Conservation (phyloP, 2,329 filamentous ascomycete genomes). For the Gremmenia infestans region DNA sequence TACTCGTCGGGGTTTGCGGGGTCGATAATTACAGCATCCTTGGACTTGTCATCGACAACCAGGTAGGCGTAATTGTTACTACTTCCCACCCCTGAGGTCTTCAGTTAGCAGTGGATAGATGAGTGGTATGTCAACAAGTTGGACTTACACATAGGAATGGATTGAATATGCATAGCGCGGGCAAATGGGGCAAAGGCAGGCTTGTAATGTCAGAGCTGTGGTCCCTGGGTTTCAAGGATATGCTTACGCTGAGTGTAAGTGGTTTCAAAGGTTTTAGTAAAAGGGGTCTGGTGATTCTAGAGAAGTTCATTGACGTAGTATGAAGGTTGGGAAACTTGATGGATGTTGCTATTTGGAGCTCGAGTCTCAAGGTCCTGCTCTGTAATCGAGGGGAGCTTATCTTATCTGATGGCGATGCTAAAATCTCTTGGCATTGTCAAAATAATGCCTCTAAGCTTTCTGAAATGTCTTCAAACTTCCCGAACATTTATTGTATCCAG, state of each 20-base stretch:
- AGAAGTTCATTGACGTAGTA: conserved; percentile 17
- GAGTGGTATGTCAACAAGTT: conserved; percentile 9
- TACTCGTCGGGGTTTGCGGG: conserved; percentile 76
- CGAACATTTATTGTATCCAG: no score
- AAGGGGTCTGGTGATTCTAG: conserved; percentile 14
- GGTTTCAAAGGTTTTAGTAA: conserved; percentile 9
- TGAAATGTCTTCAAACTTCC: neutral
- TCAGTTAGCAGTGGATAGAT: conserved; percentile 8
- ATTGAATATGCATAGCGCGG: conserved; percentile 73
- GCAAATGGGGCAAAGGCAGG: conserved; percentile 10
- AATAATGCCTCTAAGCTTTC: no score
- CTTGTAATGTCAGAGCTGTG: conserved; percentile 11
- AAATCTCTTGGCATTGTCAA: no score
- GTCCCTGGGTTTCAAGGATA: neutral
- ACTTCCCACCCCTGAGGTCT: conserved; percentile 61
- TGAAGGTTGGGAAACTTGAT: conserved; percentile 1
- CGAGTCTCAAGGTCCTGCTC: neutral
- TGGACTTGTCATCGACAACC: conserved; percentile 71
- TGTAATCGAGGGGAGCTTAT: conserved; percentile 1
- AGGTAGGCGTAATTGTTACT: conserved; percentile 85
- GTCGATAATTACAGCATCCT: conserved; percentile 74
- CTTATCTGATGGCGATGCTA: conserved; percentile 1
- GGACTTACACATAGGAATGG: conserved; percentile 80
- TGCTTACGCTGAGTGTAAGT: conserved; percentile 14
- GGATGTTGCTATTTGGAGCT: neutral